Evolutionary conservation across 495 filamentous ascomycete species (phyloP), one percentile per base, ranked within the genome.

Genomic region (Cercophora scortea): DNA sequence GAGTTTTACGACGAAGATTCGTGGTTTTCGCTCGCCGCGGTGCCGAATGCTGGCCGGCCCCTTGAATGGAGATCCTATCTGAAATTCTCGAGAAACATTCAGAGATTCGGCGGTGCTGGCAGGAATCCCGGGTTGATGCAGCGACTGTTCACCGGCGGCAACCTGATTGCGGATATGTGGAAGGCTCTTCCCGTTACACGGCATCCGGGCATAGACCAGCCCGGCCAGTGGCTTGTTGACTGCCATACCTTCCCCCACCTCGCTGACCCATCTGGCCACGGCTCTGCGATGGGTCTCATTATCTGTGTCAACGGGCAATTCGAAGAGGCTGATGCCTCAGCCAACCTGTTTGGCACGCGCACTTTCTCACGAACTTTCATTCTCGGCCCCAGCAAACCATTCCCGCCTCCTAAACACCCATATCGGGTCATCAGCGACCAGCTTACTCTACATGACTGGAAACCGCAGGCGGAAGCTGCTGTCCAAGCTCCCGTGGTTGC

Each of bases 301-400:
- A 81, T 95, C 60, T 87, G 79, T 42, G 77, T 93, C 34, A 84
- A 92, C 55, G 87, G 90, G 50, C 85, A 91, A 58, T 95, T 88
- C 52, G 82, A 93, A 42, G 92, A 97, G 57, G 66, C 81, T 8
- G 78, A 84, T 58, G 55, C 66, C n/a, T 61, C 72, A 7, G 68
- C 59, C 6, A 68, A 78, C 35, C 78, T 81, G 51, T 72, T 61
- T 16, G 64, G 67, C 18, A 77, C 79, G 32, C 84, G 92, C 54
- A 88, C 85, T 57, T 97, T 96, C 69, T 87, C 92, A 54, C 82
- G 92, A 18, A 88, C 82, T 0, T 90, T 97, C 58, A 73, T 91
- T 42, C 73, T 97, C 16, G 89, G 89, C 1, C 90, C 90, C 5
- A 89, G 88, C 35, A 64, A 59, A 32, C 71, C 77, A 1, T 75